phyloP scores from a whole-genome alignment of 192 early-diverging fungal species.

The Spizellomyces sp. region DNA sequence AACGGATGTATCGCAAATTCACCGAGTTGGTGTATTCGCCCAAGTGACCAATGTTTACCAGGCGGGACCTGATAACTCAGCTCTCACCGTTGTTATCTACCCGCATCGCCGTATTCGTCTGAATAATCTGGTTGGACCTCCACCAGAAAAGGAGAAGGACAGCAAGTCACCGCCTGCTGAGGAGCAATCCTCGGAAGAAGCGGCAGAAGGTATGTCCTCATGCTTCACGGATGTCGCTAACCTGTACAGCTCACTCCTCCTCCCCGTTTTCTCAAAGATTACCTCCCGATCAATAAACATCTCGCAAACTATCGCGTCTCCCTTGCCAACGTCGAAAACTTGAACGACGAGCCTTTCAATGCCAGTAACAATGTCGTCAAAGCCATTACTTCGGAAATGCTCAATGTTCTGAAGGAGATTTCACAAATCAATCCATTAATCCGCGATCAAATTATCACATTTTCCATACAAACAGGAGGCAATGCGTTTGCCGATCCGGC shows the following conservation, averaged over 20 bases:
- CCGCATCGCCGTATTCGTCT: constrained; percentile 91
- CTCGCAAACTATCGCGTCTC: constrained; percentile 74
- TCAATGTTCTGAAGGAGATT: constrained; percentile 96
- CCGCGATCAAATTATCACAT: constrained; percentile 97
- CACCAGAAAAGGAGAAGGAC: constrained; percentile 1
- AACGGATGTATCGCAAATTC: constrained; percentile 73
- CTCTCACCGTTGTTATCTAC: constrained; percentile 91
- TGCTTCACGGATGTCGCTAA: too few species aligned
- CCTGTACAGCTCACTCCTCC: too few species aligned
- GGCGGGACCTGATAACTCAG: constrained; percentile 63
- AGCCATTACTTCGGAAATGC: constrained; percentile 92
- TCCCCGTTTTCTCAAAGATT: constrained; percentile 1
- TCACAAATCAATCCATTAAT: constrained; percentile 92
- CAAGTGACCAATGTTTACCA: constrained; percentile 92
- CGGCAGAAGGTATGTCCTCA: not conserved
- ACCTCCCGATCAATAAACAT: constrained; percentile 44
- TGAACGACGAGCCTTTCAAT: constrained; percentile 81
- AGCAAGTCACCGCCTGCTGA: constrained; percentile 18
- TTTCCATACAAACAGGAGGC: constrained; percentile 95
- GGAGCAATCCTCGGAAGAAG: constrained; percentile 11
- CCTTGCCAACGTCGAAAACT: constrained; percentile 85
- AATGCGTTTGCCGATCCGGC: constrained; percentile 94
- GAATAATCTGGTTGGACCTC: constrained; percentile 60
- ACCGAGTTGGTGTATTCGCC: constrained; percentile 92
- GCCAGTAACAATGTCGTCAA: constrained; percentile 83